Evolutionary conservation across 495 filamentous ascomycete genomes (phyloP).

Genomic region (Talaromyces ruber): DNA sequence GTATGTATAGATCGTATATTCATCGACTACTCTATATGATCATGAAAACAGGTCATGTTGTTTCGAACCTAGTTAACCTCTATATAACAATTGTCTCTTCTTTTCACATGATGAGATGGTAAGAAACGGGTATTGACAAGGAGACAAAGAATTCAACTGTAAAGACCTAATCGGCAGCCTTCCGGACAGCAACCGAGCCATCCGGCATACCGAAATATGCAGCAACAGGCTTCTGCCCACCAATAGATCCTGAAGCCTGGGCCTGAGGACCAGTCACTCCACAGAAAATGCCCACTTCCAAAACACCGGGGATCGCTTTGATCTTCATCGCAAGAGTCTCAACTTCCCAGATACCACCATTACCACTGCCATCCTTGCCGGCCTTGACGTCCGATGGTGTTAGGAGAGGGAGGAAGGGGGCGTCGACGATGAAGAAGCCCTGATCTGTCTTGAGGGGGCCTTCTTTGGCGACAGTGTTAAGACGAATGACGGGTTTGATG

Average conservation of each 20-base stretch:
- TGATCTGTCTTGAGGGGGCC: constrained; percentile 90
- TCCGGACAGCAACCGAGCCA: constrained; percentile 52
- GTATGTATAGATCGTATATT: not conserved
- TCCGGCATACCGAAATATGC: constrained; percentile 93
- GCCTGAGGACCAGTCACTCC: constrained; percentile 67
- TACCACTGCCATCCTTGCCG: constrained; percentile 38
- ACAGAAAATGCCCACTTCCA: constrained; percentile 87
- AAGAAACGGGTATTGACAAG: not conserved
- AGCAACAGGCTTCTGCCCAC: constrained; percentile 84
- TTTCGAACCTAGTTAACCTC: not conserved
- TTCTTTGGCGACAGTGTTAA: constrained; percentile 59
- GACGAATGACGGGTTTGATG: constrained; percentile 55
- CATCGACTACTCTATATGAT: not conserved
- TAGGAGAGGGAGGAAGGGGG: constrained; percentile 67
- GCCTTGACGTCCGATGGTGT: constrained; percentile 48
- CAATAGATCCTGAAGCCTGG: constrained; percentile 44
- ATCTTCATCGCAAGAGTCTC: constrained; percentile 60
- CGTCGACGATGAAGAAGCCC: constrained; percentile 87
- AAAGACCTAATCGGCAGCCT: constrained; percentile 20
- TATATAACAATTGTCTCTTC: not conserved
- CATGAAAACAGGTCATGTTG: not conserved
- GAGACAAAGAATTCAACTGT: not conserved
- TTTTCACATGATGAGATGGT: not conserved
- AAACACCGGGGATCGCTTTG: constrained; percentile 75
- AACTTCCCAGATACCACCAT: constrained; percentile 66